A percentile compares a stretch with the other conserved stretches of the same genome.
These are phyloP conservation scores for Rhizopogon vesiculosus DNA, from an alignment of 768 basidiomycete genomes.

Conservation along the genomic window DNA sequence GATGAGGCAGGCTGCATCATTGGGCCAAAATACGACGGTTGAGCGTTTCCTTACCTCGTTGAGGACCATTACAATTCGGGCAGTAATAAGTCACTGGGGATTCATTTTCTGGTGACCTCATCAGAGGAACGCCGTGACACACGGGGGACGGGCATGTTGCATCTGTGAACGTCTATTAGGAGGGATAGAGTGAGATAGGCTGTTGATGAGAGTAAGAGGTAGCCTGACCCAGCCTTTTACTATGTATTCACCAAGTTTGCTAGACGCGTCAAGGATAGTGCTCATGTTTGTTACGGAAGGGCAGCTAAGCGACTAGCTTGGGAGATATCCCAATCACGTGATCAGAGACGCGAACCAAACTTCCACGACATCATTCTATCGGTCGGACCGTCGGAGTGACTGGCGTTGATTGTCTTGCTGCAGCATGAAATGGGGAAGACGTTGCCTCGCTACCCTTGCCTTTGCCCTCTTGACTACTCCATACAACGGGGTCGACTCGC, in stretches of 20 bases:
- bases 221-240: constrained; percentile 68
- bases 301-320: neutral
- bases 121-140: constrained; percentile 61
- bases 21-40: neutral
- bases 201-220: neutral
- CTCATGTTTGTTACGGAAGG: constrained; percentile 34
- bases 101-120: constrained; percentile 60
- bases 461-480: constrained; percentile 34
- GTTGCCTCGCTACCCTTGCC: constrained; percentile 48
- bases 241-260: constrained; percentile 64
- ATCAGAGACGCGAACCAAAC: neutral
- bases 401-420: neutral
- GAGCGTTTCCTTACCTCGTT: constrained; percentile 23
- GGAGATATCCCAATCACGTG: neutral
- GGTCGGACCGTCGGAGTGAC: constrained; percentile 25
- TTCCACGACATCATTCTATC: constrained; percentile 18
- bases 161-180: constrained; percentile 57
- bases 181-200: constrained; percentile 1
- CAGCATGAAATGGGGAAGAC: constrained; percentile 38
- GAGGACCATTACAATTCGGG: constrained; percentile 52
- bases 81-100: constrained; percentile 50
- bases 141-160: constrained; percentile 48
- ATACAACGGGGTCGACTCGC: constrained; percentile 18
- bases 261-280: constrained; percentile 52
- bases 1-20: neutral